Conservation (phyloP, 805 yeast genomes). For the Cyberlindnera meyerae region DNA sequence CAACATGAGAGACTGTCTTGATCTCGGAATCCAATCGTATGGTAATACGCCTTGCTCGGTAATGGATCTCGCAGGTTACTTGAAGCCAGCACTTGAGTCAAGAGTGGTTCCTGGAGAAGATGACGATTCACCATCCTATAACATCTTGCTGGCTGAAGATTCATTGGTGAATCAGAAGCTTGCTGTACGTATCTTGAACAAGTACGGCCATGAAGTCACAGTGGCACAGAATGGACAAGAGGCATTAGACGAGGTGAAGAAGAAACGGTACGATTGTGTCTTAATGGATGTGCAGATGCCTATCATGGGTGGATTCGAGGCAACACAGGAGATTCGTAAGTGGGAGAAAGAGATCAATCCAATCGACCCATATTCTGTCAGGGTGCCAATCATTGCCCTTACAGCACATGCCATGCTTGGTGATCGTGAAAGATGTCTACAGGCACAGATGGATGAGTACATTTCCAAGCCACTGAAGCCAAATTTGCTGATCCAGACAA, state of each 20-base stretch:
- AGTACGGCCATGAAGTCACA: slow-evolving; percentile 77
- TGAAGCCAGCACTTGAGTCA: slow-evolving; percentile 81
- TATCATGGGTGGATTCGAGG: slow-evolving; percentile 92
- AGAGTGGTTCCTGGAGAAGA: slow-evolving; percentile 74
- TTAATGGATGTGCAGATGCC: slow-evolving; percentile 96
- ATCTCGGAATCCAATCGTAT: slow-evolving; percentile 80
- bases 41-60: slow-evolving; percentile 86
- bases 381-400: slow-evolving; percentile 84
- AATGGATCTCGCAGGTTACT: slow-evolving; percentile 74
- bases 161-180: slow-evolving; percentile 82
- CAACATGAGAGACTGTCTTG: slow-evolving; percentile 77
- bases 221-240: slow-evolving; percentile 86
- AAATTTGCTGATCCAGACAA: slow-evolving; percentile 74
- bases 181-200: slow-evolving; percentile 80
- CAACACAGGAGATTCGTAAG: slow-evolving; percentile 78
- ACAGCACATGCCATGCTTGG: slow-evolving; percentile 96
- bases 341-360: slow-evolving; percentile 83
- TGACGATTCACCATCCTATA: slow-evolving; percentile 71
- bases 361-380: slow-evolving; percentile 58
- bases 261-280: slow-evolving; percentile 69
- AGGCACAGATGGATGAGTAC: slow-evolving; percentile 91
- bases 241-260: slow-evolving; percentile 71
- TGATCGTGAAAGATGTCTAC: slow-evolving; percentile 79
- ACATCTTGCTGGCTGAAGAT: slow-evolving; percentile 79
- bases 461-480: slow-evolving; percentile 86